Conservation (phyloP, 305 asterid species). For the Fraxinus velutina region DNA sequence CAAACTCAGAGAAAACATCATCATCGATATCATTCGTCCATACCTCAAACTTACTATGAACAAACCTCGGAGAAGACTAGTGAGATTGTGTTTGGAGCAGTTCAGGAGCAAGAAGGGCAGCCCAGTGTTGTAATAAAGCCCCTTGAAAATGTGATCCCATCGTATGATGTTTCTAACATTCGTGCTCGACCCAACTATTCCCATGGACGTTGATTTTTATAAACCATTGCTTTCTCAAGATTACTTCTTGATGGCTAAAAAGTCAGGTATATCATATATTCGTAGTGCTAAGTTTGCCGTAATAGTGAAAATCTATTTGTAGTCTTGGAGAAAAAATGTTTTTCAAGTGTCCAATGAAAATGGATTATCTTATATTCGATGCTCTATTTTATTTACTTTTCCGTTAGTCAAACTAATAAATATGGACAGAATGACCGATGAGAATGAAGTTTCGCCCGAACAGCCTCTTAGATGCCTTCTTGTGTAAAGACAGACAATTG, state of each 20-base stretch:
- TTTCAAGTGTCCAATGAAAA: conserved; percentile 23
- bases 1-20: conserved; percentile 65
- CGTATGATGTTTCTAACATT: conserved; percentile 32
- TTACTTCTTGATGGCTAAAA: conserved; percentile 21
- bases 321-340: background rate
- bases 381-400: background rate
- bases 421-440: background rate
- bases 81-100: conserved; percentile 83
- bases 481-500: background rate
- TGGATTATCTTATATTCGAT: conserved; percentile 20
- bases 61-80: conserved; percentile 53
- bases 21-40: conserved; percentile 54
- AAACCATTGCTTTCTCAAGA: conserved; percentile 24
- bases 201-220: conserved; percentile 42
- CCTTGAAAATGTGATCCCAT: conserved; percentile 47
- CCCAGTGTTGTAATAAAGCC: conserved; percentile 59
- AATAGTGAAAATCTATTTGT: conserved; percentile 15
- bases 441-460: background rate
- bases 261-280: conserved; percentile 17
- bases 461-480: background rate
- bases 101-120: conserved; percentile 60
- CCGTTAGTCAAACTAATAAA: background rate
- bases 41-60: conserved; percentile 68
- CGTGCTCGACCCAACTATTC: conserved; percentile 46
- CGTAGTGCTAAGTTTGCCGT: conserved; percentile 24